Base-by-base conservation (phyloP, 805 yeast genomes). In the Metschnikowia kofuensis region DNA sequence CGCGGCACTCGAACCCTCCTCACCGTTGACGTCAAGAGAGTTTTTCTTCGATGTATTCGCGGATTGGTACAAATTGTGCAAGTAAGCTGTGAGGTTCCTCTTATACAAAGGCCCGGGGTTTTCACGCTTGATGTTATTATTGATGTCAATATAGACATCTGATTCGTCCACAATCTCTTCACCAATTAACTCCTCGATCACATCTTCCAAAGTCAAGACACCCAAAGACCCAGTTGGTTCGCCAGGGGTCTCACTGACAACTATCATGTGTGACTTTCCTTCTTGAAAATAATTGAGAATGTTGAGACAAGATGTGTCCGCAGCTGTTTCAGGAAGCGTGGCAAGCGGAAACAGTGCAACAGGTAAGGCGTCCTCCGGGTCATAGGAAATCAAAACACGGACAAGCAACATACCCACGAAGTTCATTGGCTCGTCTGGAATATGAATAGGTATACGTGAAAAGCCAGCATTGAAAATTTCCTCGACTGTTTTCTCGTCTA, bases 81-180 rank as follows among this genome's bases (percentile, higher is more conserved):
- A 72, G 60, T 84, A 85, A 10, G 84, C 77, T 2, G 89, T 80
- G 57, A 85, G 76, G 59, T 84, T 85, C 58, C 87, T 70, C 61
- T 83, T 85, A 12, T 86, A 75, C 49, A 85, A 71, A 1, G 92
- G 92, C 10, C 91, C 91, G 1, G 92, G 92, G 50, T 79, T 80
- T 36, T 76, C 75, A 62, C 92, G 74, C 68, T 88, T 87, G 62
- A 91, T 89, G 51, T 89, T 89, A 54, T 87, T 87, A 66, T 89
- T 89, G 54, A 91, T 87, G 68, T 92, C 97, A 49, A 91, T 80
- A 62, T 87, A 90, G 15, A 94, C 97, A 64, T 92, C 99, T 26
- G 90, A 83, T 69, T 92, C 99, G 64, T 92, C 99, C 38, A 92
- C 92, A 61, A 92, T 92, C 66, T 92, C 99, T 68, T 92, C 98